Conservation (phyloP, 176 grass and related monocot species). For the Pharus latifolius region DNA sequence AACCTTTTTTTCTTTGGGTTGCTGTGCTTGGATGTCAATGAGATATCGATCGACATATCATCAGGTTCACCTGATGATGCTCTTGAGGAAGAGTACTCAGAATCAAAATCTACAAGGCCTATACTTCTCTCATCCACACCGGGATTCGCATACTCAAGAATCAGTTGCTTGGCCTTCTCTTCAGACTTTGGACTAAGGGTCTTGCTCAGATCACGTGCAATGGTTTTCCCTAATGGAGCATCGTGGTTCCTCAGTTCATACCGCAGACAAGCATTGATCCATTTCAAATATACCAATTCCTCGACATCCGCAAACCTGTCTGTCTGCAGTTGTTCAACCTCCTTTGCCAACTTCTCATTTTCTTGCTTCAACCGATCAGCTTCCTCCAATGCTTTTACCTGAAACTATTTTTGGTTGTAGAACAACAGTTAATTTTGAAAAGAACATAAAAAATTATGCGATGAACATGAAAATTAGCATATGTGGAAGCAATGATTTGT, state of each 20-base stretch:
- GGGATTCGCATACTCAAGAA: conserved; percentile 71
- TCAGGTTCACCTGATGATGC: conserved; percentile 53
- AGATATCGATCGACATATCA: conserved; percentile 23
- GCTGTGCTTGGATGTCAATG: conserved; percentile 20
- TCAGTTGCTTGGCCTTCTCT: conserved; percentile 84
- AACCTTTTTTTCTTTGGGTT: conserved; percentile 49
- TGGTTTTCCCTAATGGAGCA: conserved; percentile 35
- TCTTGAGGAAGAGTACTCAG: conserved; percentile 56
- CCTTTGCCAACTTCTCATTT: conserved; percentile 58
- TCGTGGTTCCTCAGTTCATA: conserved; percentile 76
- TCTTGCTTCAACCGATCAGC: conserved; percentile 46
- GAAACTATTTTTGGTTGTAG: conserved; percentile 21
- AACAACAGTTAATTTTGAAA: conserved; percentile 7
- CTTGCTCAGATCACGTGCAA: conserved; percentile 73
- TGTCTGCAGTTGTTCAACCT: conserved; percentile 59
- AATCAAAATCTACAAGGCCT: conserved; percentile 48
- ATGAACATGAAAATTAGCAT: neutral
- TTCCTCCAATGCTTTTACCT: conserved; percentile 66
- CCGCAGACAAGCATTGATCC: conserved; percentile 95
- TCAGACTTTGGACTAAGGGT: conserved; percentile 73
- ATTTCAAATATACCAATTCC: conserved; percentile 95
- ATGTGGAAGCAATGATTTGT: neutral
- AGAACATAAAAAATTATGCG: neutral
- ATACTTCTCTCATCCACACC: conserved; percentile 36
- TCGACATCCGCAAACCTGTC: conserved; percentile 79